Evolutionary conservation across 2,329 filamentous ascomycete species (phyloP).

Genomic region (Verticillium alfalfae): DNA sequence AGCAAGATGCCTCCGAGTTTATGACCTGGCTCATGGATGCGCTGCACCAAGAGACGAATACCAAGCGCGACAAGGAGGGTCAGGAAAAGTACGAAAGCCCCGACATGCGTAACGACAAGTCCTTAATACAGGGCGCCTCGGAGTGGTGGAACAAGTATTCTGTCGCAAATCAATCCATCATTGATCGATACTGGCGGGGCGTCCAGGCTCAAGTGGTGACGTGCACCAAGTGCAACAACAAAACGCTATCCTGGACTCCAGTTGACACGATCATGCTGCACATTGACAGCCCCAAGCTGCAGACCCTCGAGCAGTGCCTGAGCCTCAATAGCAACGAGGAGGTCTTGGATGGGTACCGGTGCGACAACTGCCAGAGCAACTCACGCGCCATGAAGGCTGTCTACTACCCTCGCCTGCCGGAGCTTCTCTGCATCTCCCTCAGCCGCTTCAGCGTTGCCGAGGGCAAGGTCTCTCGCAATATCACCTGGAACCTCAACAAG

Average conservation of each 20-base stretch:
- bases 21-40: slow-evolving; percentile 76
- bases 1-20: slow-evolving; percentile 92
- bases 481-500: slow-evolving; percentile 71
- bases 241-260: slow-evolving; percentile 34
- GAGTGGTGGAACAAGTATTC: slow-evolving; percentile 72
- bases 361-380: slow-evolving; percentile 66
- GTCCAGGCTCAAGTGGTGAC: slow-evolving; percentile 68
- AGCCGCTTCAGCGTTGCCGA: slow-evolving; percentile 42
- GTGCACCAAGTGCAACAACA: slow-evolving; percentile 54
- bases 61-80: slow-evolving; percentile 25
- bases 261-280: slow-evolving; percentile 51
- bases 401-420: slow-evolving; percentile 71
- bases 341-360: slow-evolving; percentile 63
- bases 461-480: slow-evolving; percentile 64
- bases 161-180: slow-evolving; percentile 65
- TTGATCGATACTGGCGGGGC: slow-evolving; percentile 75
- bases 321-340: slow-evolving; percentile 65
- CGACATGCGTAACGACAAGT: slow-evolving; percentile 24
- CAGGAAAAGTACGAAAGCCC: slow-evolving; percentile 11
- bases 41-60: slow-evolving; percentile 81
- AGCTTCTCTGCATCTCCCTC: slow-evolving; percentile 73
- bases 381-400: slow-evolving; percentile 65
- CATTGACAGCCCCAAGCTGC: slow-evolving; percentile 18
- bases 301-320: slow-evolving; percentile 56
- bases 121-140: slow-evolving; percentile 50